Evolutionary conservation across 2,329 filamentous ascomycete genomes (phyloP).

Genomic region (Ampelomyces quisqualis): DNA sequence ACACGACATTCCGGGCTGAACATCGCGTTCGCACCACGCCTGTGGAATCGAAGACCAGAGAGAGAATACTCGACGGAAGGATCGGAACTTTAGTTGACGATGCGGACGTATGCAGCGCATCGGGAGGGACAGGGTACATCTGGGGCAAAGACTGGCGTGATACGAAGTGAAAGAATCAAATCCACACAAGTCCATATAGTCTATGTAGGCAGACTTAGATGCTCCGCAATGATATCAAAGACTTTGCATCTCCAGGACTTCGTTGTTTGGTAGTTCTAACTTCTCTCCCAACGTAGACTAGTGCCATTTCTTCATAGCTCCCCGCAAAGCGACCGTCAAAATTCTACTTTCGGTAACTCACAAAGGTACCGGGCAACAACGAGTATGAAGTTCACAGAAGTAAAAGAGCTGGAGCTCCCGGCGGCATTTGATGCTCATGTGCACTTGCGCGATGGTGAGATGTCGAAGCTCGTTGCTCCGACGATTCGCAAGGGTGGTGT

Average conservation of each 20-base stretch:
- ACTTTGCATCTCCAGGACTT: too few relatives aligned
- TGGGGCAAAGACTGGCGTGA: too few relatives aligned
- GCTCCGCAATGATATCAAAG: too few relatives aligned
- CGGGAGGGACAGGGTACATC: too few relatives aligned
- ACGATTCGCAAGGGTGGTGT: constrained; percentile 55
- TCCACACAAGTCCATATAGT: too few relatives aligned
- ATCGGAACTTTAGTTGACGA: too few relatives aligned
- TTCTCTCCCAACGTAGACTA: constrained; percentile 6
- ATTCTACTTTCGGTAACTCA: constrained; percentile 9
- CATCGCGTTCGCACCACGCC: constrained; percentile 13
- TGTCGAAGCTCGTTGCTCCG: constrained; percentile 54
- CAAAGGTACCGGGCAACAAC: background rate
- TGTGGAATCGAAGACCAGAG: constrained; percentile 17
- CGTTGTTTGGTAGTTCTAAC: too few relatives aligned
- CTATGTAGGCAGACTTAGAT: too few relatives aligned
- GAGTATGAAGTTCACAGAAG: constrained; percentile 43
- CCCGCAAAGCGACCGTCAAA: constrained; percentile 15
- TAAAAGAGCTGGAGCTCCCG: constrained; percentile 49
- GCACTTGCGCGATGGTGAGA: constrained; percentile 54
- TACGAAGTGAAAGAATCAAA: too few relatives aligned
- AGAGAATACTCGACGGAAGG: background rate
- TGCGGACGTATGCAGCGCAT: too few relatives aligned
- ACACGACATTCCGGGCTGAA: constrained; percentile 20
- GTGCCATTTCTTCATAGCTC: constrained; percentile 3
- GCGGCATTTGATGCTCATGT: constrained; percentile 56